phyloP scores from a whole-genome alignment of 208 protist species.

The Trypanosoma scelopori region DNA sequence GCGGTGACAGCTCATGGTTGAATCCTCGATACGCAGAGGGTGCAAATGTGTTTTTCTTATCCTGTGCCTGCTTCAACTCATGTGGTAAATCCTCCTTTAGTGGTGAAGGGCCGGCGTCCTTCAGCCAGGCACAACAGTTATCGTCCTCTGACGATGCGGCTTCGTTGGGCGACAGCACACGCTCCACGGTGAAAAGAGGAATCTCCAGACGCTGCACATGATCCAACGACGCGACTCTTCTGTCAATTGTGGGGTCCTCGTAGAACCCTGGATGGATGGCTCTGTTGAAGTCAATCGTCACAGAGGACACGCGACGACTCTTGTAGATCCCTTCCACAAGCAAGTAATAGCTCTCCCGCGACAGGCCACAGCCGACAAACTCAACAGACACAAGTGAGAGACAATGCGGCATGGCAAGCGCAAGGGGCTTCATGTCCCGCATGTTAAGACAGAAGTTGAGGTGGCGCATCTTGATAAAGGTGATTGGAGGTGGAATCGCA shows the following conservation, averaged over 20 bases:
- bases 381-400: conserved; percentile 69
- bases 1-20: conserved; percentile 44
- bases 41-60: conserved; percentile 30
- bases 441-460: conserved; percentile 83
- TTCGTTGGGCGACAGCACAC: too few relatives aligned
- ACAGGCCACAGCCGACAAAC: conserved; percentile 80
- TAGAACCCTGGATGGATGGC: conserved; percentile 41
- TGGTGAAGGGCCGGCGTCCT: background rate
- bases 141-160: too few relatives aligned
- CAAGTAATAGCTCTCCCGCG: conserved; percentile 74
- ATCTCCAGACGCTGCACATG: too few relatives aligned
- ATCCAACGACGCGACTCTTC: too few relatives aligned
- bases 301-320: conserved; percentile 51
- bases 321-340: conserved; percentile 85
- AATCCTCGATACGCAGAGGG: conserved; percentile 76
- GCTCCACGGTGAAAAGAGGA: too few relatives aligned
- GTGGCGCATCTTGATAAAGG: conserved; percentile 68
- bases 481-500: conserved; percentile 30
- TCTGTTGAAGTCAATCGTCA: conserved; percentile 85
- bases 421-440: conserved; percentile 83
- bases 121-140: too few relatives aligned
- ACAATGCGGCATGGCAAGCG: conserved; percentile 83
- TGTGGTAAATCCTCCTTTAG: background rate
- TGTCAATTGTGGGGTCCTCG: conserved; percentile 34
- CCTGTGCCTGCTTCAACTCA: background rate